Evolutionary conservation across 306 rosid genomes (phyloP), one percentile per base, ranked within the genome.

Genomic region (Castanea crenata): DNA sequence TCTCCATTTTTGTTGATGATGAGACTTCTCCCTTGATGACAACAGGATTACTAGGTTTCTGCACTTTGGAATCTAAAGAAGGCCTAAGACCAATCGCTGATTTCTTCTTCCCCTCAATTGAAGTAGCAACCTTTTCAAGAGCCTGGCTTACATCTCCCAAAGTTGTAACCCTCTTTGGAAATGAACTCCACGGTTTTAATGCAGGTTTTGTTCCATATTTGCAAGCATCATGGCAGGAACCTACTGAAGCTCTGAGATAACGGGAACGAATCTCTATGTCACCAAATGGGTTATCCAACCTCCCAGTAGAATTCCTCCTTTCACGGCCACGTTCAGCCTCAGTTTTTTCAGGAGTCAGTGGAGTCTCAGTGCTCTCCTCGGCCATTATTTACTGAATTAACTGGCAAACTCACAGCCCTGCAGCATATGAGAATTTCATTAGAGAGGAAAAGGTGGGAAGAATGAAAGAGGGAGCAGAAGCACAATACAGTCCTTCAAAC

Each of bases 221-320:
- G 88, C 98, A 94, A 19, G 63, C 3, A 70, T 92, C 97, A 82
- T 94, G 98, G 76, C 97, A 91, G 67, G 98, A 94, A 74, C 90
- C 74, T 10, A 34, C n/a, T 49, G 82, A 84, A 41, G 72, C 85
- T 29, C 80, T 18, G 29, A 79, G 97, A 85, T 92, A 94, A 19
- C 98, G 98, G 4, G 98, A 80, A 38, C 34, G 82, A 78, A 82
- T 76, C 87, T 76, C 86, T 25, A 35, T 55, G 34, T 76, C 69
- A 63, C 71, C 61, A 44, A 72, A 83, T 62, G 57, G 74, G 49
- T 63, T 55, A 34, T 21, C 74, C 70, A 72, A 15, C 49, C 69
- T 76, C 72, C 20, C 79, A n/a, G 74, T 35, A 62, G 81, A 41
- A 73, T 49, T 49, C 54, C 74, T 77, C 71, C 81, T 68, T 63